A percentile compares a stretch with the other conserved stretches of the same genome.
These are phyloP conservation scores for Melanogaster broomeanus DNA, from an alignment of 768 basidiomycete genomes.

Conservation along the genomic window DNA sequence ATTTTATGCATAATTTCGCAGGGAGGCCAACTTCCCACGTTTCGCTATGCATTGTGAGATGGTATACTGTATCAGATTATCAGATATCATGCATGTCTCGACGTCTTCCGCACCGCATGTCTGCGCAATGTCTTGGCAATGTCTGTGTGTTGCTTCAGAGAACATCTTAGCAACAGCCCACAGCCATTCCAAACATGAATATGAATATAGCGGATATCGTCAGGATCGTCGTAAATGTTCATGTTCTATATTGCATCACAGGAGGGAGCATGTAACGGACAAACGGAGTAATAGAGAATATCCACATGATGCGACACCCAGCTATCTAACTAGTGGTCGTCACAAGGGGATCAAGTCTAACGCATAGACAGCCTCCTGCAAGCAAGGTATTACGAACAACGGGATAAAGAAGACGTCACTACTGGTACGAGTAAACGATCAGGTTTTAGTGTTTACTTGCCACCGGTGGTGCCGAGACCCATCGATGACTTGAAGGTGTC, in stretches of 20 bases:
- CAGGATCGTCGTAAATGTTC: not conserved
- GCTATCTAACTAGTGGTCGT: constrained; percentile 3
- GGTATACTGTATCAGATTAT: too few relatives aligned
- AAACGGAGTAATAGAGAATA: not conserved
- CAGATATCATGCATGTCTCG: too few relatives aligned
- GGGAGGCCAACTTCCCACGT: too few relatives aligned
- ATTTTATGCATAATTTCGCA: too few relatives aligned
- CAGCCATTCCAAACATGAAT: not conserved
- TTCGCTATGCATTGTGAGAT: too few relatives aligned
- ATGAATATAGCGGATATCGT: not conserved
- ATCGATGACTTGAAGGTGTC: constrained; percentile 82
- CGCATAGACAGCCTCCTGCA: constrained; percentile 12
- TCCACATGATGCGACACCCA: not conserved
- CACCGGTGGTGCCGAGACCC: constrained; percentile 88
- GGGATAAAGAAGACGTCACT: not conserved
- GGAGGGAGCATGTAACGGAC: not conserved
- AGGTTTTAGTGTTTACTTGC: constrained; percentile 58
- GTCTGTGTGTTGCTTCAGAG: too few relatives aligned
- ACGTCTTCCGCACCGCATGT: too few relatives aligned
- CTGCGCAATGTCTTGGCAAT: too few relatives aligned
- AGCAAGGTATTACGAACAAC: constrained; percentile 11
- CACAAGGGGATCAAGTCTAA: constrained; percentile 8
- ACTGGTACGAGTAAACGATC: not conserved
- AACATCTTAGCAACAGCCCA: too few relatives aligned
- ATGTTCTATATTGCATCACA: constrained; percentile 2